A percentile compares a stretch with the other conserved stretches of the same genome.
Conservation (phyloP, 208 protist genomes). For the Trypanosoma grayi region DNA sequence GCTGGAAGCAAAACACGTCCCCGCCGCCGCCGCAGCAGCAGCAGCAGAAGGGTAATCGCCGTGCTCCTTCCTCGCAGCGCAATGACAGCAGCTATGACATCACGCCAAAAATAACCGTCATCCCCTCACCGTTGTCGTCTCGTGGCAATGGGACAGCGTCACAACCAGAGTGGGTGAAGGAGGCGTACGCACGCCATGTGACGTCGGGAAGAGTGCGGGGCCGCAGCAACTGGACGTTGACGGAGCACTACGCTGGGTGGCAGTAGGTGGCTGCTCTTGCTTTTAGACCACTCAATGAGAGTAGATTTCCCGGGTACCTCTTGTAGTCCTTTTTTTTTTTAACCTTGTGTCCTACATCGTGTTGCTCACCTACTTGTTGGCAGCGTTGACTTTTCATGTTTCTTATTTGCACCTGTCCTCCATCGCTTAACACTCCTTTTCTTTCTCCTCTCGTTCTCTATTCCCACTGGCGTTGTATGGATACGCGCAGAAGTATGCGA, state of each 20-base stretch:
- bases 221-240: constrained; percentile 14
- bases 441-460: not conserved
- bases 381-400: not conserved
- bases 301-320: not conserved
- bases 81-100: not conserved
- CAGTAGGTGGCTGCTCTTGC: too few species aligned
- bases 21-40: too few species aligned
- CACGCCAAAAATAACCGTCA: constrained; percentile 9
- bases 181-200: not conserved
- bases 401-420: not conserved
- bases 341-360: not conserved
- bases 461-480: too few species aligned
- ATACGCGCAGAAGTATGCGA: too few species aligned
- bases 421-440: not conserved
- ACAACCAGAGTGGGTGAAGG: not conserved
- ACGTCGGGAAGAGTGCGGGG: not conserved
- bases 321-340: constrained; percentile 3
- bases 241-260: constrained; percentile 13
- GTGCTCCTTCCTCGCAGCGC: too few species aligned
- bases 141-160: not conserved
- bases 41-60: not conserved
- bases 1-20: too few species aligned
- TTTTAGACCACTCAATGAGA: too few species aligned
- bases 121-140: not conserved
- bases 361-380: not conserved